A percentile compares a stretch with the other conserved stretches of the same genome.
Conservation (phyloP, 768 basidiomycete genomes). For the Lyophyllum decastes region DNA sequence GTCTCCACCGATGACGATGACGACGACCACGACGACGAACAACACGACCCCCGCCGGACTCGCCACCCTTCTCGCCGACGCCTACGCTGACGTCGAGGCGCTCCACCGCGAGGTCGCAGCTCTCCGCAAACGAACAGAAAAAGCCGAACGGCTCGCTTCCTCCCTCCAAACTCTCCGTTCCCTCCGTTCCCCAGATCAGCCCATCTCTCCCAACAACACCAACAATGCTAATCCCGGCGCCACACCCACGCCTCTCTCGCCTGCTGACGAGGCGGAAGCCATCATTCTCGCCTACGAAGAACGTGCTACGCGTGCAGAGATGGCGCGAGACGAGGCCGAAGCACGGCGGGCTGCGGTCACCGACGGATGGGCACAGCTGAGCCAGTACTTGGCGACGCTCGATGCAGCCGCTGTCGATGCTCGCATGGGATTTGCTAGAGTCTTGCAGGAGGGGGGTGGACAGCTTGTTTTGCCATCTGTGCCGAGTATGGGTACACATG, state of each 20-base stretch:
- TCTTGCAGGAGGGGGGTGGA: conserved; percentile 46
- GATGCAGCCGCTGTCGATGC: conserved; percentile 52
- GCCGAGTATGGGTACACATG: conserved; percentile 17
- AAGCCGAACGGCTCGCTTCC: conserved; percentile 45
- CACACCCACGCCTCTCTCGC: background rate
- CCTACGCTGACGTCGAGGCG: conserved; percentile 52
- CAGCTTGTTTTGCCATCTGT: conserved; percentile 35
- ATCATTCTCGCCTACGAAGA: conserved; percentile 49
- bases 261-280: conserved; percentile 26
- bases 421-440: conserved; percentile 44
- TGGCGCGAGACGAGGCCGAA: conserved; percentile 56
- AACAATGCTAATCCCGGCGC: conserved; percentile 7
- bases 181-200: conserved; percentile 13
- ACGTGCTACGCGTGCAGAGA: conserved; percentile 51
- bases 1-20: background rate
- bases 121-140: conserved; percentile 48
- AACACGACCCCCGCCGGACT: conserved; percentile 41
- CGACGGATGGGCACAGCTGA: conserved; percentile 53
- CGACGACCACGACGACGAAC: no score
- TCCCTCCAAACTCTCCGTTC: conserved; percentile 20
- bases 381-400: conserved; percentile 44
- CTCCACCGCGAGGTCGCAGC: conserved; percentile 50
- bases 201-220: conserved; percentile 11
- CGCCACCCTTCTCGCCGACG: conserved; percentile 54
- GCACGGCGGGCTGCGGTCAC: conserved; percentile 43